phyloP scores from a whole-genome alignment of 2,329 filamentous ascomycete genomes.

The Hypoxylon sp. region DNA sequence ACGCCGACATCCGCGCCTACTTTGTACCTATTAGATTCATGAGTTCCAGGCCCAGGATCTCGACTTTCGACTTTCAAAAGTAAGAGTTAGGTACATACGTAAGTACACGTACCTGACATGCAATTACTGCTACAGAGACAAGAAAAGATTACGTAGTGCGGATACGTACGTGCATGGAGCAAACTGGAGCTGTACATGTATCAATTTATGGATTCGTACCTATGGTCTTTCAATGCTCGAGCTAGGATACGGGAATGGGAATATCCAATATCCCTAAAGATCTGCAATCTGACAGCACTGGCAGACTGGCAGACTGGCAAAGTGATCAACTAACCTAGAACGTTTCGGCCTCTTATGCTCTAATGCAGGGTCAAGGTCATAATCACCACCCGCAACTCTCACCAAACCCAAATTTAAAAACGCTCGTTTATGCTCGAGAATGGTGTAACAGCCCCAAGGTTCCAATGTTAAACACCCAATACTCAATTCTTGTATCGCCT shows the following conservation, averaged over 20 bases:
- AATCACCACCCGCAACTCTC: conserved; percentile 25
- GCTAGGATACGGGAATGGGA: conserved; percentile 7
- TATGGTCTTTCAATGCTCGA: not conserved
- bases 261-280: conserved; percentile 36
- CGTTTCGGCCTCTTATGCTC: conserved; percentile 35
- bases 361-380: conserved; percentile 11
- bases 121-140: not conserved
- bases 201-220: conserved; percentile 17
- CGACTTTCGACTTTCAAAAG: no score
- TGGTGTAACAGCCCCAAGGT: conserved; percentile 9
- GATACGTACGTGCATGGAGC: conserved; percentile 8
- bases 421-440: conserved; percentile 27
- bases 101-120: conserved; percentile 7
- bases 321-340: conserved; percentile 23
- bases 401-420: conserved; percentile 33
- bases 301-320: no score
- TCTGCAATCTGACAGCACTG: conserved; percentile 35
- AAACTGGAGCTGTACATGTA: conserved; percentile 8
- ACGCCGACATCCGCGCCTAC: conserved; percentile 15
- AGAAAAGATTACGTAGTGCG: conserved; percentile 27
- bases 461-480: not conserved
- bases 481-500: conserved; percentile 7
- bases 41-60: not conserved
- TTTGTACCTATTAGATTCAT: not conserved
- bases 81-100: no score